Percentiles rank a stretch among this genome's conserved stretches.
phyloP scores from a whole-genome alignment of 1,139 yeast species.

The Yamadazyma atmosphaerica region DNA sequence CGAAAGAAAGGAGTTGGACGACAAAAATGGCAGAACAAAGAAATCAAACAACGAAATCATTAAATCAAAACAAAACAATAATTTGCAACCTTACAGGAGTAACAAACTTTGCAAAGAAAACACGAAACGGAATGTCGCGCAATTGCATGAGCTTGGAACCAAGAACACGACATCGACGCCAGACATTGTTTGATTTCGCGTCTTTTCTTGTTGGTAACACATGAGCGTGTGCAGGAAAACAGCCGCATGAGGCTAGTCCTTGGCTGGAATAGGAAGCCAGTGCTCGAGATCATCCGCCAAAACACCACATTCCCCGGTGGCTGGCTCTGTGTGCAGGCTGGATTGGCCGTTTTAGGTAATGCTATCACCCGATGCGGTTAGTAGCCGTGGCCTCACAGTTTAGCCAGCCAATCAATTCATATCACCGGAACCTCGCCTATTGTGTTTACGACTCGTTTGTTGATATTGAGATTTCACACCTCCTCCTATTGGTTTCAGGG shows the following conservation, averaged over 20 bases:
- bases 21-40: neutral
- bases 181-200: neutral
- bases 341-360: neutral
- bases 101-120: neutral
- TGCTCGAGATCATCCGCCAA: neutral
- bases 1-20: neutral
- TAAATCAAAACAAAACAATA: neutral
- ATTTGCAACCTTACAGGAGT: constrained; percentile 1
- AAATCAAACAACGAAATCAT: neutral
- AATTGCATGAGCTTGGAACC: too few species aligned
- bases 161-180: neutral
- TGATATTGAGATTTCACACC: neutral
- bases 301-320: neutral
- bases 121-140: neutral
- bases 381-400: too few species aligned
- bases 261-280: neutral
- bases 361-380: neutral
- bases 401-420: neutral
- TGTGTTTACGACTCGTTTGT: neutral
- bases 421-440: neutral
- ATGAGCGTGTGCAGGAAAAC: neutral
- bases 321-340: neutral
- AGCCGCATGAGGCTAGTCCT: neutral
- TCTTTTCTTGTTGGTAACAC: neutral
- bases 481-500: neutral